Percentiles rank a stretch among this genome's conserved stretches.
These are phyloP conservation scores for Penicillium bialowiezense DNA, from an alignment of 495 filamentous ascomycete genomes.

Conservation along the genomic window DNA sequence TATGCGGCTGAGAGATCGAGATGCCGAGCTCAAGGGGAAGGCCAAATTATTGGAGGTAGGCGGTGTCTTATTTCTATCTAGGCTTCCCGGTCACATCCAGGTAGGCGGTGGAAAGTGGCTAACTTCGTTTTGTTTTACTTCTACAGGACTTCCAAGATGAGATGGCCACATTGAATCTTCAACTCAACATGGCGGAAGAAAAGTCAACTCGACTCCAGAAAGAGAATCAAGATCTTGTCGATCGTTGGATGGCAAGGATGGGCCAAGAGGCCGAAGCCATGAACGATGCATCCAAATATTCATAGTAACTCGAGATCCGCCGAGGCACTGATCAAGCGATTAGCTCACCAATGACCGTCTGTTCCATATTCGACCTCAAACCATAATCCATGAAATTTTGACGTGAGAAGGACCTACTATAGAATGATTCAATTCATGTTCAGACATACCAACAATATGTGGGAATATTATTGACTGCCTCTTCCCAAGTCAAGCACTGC, in stretches of 20 bases:
- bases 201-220: slow-evolving; percentile 60
- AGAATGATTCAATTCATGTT: no score
- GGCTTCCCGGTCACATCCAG: not conserved
- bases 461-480: no score
- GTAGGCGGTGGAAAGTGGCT: not conserved
- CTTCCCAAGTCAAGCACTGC: no score
- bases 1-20: slow-evolving; percentile 68
- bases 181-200: slow-evolving; percentile 83
- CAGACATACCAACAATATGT: no score
- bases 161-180: slow-evolving; percentile 75
- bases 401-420: no score
- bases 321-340: not conserved
- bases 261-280: slow-evolving; percentile 81
- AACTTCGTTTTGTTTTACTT: slow-evolving; percentile 4
- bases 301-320: slow-evolving; percentile 15
- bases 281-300: slow-evolving; percentile 62
- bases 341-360: not conserved
- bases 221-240: slow-evolving; percentile 87
- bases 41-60: slow-evolving; percentile 72
- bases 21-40: slow-evolving; percentile 83
- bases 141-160: slow-evolving; percentile 83
- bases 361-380: not conserved
- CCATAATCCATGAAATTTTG: not conserved
- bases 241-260: slow-evolving; percentile 87
- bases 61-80: not conserved